A percentile compares a stretch with the other conserved stretches of the same genome.
Evolutionary conservation across 2,329 filamentous ascomycete species (phyloP).

Genomic region (Calonectria montana): DNA sequence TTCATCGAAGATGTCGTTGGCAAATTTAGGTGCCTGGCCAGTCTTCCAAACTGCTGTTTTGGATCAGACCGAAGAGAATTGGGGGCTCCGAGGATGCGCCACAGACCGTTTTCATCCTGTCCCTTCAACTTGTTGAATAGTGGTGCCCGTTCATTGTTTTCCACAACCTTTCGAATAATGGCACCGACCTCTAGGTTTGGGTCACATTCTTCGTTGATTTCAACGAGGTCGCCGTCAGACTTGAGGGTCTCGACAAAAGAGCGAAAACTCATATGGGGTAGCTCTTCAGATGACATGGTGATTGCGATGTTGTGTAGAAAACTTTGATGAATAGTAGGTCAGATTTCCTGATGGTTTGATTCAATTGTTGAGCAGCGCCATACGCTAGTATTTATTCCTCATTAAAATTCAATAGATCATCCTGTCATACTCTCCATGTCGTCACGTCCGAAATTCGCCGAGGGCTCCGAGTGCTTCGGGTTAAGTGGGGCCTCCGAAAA

Average conservation of each 20-base stretch:
- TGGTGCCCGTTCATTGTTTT: constrained; percentile 58
- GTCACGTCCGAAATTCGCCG: constrained; percentile 21
- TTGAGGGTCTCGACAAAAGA: constrained; percentile 27
- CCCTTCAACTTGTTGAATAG: constrained; percentile 65
- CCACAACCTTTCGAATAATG: constrained; percentile 58
- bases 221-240: constrained; percentile 55
- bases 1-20: constrained; percentile 42
- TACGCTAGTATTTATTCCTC: background rate
- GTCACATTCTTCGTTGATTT: constrained; percentile 56
- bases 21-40: constrained; percentile 56
- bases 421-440: background rate
- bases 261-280: constrained; percentile 41
- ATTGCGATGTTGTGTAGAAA: background rate
- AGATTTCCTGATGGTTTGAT: background rate
- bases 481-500: constrained; percentile 5
- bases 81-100: constrained; percentile 59
- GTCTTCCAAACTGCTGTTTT: constrained; percentile 51
- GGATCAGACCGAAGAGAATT: constrained; percentile 42
- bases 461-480: constrained; percentile 13
- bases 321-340: background rate
- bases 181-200: constrained; percentile 59
- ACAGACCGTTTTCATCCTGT: constrained; percentile 51
- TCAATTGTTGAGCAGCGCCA: background rate
- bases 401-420: background rate
- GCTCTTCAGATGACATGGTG: constrained; percentile 26